Evolutionary conservation across 1,284 basidiomycete species (phyloP).

Genomic region (Spongispora temasekensis): DNA sequence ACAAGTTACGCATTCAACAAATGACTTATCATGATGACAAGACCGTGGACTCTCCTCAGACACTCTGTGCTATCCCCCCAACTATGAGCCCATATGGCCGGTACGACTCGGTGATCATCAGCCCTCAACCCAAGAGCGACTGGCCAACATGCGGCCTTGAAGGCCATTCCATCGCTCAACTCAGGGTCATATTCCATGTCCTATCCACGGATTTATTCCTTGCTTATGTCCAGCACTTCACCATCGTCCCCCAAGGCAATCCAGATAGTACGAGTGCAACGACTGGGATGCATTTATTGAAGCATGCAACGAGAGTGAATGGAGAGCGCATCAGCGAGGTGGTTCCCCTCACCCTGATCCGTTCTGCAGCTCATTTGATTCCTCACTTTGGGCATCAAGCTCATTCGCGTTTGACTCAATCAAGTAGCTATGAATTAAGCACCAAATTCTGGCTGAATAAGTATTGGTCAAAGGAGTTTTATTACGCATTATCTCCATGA

Average conservation of each 20-base stretch:
- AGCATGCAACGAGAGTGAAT: background rate
- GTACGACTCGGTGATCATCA: too few species aligned
- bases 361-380: background rate
- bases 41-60: background rate
- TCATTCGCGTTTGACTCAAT: background rate
- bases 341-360: background rate
- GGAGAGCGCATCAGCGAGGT: background rate
- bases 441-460: constrained; percentile 2
- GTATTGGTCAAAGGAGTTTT: background rate
- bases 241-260: background rate
- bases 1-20: constrained; percentile 1
- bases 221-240: background rate
- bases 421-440: background rate
- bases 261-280: background rate
- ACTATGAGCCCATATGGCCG: background rate
- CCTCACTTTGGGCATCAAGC: background rate
- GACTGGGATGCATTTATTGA: background rate
- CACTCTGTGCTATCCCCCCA: background rate
- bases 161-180: background rate
- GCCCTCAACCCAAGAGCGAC: background rate
- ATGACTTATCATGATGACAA: background rate
- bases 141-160: background rate
- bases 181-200: background rate
- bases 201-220: background rate
- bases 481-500: background rate